These are phyloP conservation scores for Tympanopsis confertula DNA, from an alignment of 2,329 filamentous ascomycete genomes.

Conservation along the genomic window DNA sequence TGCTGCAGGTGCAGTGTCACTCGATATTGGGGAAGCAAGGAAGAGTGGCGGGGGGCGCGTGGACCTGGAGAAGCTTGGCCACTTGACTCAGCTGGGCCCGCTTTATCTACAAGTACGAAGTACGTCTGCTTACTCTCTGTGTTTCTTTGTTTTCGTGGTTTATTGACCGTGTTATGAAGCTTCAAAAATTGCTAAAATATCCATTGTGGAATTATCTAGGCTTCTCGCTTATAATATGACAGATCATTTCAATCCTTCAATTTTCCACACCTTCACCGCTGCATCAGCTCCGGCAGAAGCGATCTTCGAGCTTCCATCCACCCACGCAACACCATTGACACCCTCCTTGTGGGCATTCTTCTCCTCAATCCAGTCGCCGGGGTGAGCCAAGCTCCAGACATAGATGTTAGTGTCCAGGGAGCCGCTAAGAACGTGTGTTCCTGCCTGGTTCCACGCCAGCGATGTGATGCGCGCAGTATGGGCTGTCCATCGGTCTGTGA, in stretches of 20 bases:
- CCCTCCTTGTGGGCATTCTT: constrained; percentile 59
- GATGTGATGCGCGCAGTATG: constrained; percentile 54
- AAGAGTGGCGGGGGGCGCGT: too few relatives aligned
- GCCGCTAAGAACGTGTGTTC: constrained; percentile 46
- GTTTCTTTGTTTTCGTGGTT: too few relatives aligned
- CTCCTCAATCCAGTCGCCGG: constrained; percentile 48
- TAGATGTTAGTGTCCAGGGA: constrained; percentile 56
- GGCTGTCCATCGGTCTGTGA: constrained; percentile 53
- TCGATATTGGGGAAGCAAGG: too few relatives aligned
- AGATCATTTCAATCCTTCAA: constrained; percentile 20
- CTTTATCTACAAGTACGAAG: too few relatives aligned
- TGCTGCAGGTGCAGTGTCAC: too few relatives aligned
- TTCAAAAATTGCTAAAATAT: too few relatives aligned
- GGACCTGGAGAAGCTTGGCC: too few relatives aligned
- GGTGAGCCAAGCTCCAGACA: constrained; percentile 52
- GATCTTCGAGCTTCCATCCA: constrained; percentile 34
- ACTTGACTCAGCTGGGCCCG: too few relatives aligned
- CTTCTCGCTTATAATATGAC: too few relatives aligned
- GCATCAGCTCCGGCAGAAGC: constrained; percentile 52
- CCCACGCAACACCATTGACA: constrained; percentile 53
- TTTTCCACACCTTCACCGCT: constrained; percentile 55
- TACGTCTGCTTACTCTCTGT: too few relatives aligned
- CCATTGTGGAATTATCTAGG: too few relatives aligned
- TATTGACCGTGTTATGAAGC: too few relatives aligned
- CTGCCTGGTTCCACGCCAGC: constrained; percentile 46